Evolutionary conservation across 257 asterid genomes (phyloP), one percentile per base, ranked within the genome.

Genomic region (Petunia secreta): DNA sequence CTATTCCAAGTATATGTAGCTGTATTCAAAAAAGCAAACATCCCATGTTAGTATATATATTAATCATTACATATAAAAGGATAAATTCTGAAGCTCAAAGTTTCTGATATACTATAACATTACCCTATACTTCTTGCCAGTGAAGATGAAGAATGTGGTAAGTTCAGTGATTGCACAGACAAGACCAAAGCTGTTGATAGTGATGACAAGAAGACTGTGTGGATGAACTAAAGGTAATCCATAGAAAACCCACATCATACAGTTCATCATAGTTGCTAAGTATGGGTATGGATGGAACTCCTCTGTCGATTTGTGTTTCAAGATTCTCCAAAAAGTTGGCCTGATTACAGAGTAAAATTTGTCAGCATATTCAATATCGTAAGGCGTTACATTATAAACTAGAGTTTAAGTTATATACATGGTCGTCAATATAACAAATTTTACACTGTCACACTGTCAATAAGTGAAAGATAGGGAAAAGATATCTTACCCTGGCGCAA

Each of bases 271-370:
- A 0, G 87, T 75, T 0, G 90, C 88, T 1, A 91, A 46, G 82
- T 91, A 93, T 1, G 98, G 97, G 8, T 88, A 91, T 0, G 98
- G 96, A 25, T 89, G 96, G 81, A 91, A 94, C 34, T 87, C 94
- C 80, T 91, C 95, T 0, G 90, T 86, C 62, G 84, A 79, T 76
- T 87, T 91, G 0, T 86, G 90, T 83, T 89, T 88, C 4, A 38
- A 0, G 13, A 94, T 91, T 79, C 91, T 85, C 57, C 5, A 0
- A 48, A 90, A 89, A 0, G 93, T 89, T 38, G 91, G 92, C 79
- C 97, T 94, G 63, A 84, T 62, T 67, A 64, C 75, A 15, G 38
- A 46, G n/a, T 41, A 11, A 40, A 43, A 41, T 15, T 25, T 25
- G 25, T 77, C 52, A 62, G 63, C 2, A 25, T 10, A 52, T 40